These are phyloP conservation scores for Saccharomycopsis crataegensis DNA, from an alignment of 1,139 yeast species.

Conservation along the genomic window DNA sequence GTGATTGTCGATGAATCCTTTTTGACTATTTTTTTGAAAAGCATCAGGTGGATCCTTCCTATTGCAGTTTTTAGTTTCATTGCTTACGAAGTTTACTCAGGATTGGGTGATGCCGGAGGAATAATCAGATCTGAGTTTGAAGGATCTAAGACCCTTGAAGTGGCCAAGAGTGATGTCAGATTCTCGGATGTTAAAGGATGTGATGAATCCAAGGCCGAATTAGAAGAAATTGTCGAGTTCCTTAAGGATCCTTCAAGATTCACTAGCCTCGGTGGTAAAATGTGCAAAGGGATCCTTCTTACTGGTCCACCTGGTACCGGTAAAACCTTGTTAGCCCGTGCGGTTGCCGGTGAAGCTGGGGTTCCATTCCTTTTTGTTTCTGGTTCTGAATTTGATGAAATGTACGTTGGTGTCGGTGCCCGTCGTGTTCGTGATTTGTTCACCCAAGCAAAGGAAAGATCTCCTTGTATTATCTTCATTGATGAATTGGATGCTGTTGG, in stretches of 20 bases:
- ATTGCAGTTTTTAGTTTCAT: constrained; percentile 33
- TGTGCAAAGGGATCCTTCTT: constrained; percentile 92
- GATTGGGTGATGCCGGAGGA: constrained; percentile 78
- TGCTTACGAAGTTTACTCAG: background rate
- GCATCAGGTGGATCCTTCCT: constrained; percentile 87
- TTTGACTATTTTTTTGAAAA: constrained; percentile 67
- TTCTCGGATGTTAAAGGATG: constrained; percentile 95
- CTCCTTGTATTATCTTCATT: constrained; percentile 94
- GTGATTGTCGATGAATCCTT: constrained; percentile 84
- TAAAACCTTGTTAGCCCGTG: constrained; percentile 92
- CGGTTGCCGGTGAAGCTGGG: constrained; percentile 99
- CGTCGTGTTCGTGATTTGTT: constrained; percentile 93
- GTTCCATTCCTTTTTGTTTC: constrained; percentile 98
- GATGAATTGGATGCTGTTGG: constrained; percentile 99
- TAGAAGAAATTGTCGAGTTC: constrained; percentile 94
- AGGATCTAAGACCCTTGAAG: constrained; percentile 67
- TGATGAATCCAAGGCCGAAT: constrained; percentile 95
- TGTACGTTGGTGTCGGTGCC: constrained; percentile 98
- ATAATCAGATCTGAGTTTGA: constrained; percentile 69
- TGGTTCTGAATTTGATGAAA: constrained; percentile 96
- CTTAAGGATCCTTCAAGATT: constrained; percentile 92
- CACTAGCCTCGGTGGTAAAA: constrained; percentile 93
- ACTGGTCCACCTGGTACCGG: constrained; percentile 99
- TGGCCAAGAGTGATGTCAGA: constrained; percentile 77
- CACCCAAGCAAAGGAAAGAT: constrained; percentile 85